Evolutionary conservation across 2,329 filamentous ascomycete species (phyloP), one percentile per base, ranked within the genome.

Genomic region (Cladosporium oxysporum): DNA sequence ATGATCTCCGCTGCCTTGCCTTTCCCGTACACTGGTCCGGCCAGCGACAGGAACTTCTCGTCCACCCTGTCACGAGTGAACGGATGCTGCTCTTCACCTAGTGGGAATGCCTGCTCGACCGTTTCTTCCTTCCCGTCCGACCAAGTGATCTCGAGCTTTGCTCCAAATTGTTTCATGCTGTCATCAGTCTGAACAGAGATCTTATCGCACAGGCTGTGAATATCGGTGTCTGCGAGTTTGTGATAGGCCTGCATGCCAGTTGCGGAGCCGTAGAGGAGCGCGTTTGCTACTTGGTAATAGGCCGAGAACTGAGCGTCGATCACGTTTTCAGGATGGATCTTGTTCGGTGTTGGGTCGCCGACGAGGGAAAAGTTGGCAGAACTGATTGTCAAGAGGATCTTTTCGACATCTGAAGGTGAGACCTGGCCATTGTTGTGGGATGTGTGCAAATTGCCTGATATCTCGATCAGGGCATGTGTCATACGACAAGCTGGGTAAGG

Each of bases 291-390:
- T 37, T 77, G 76, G 64, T 75, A 79, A 18, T 87, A 84, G 1
- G 70, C 69, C 12, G 70, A 68, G 3, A 87, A 80, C 26, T 85
- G 81, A 55, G 88, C 86, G 33, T 88, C 84, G 1, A 83, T 78
- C 14, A 84, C 80, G 1, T 84, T 83, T 33, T 79, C 81, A 12
- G 84, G 81, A 62, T 77, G 76, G 29, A 76, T 69, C 58, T 79
- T 78, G 65, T 77, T 78, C 3, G 74, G 72, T 21, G 70, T 77
- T 21, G 71, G 71, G 23, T 75, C 73, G n/a, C 76, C 77, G 11
- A 78, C 70, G 44, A 78, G 68, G 60, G 70, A 64, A 55, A 71
- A 70, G 50, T 70, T 73, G 8, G 69, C 65, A 6, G 71, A 66
- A 37, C 66, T 68, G 69, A 74, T 72, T 23, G 61, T 66, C 23